These are phyloP conservation scores for Colletotrichum musicola DNA, from an alignment of 2,329 filamentous ascomycete species.

Conservation along the genomic window DNA sequence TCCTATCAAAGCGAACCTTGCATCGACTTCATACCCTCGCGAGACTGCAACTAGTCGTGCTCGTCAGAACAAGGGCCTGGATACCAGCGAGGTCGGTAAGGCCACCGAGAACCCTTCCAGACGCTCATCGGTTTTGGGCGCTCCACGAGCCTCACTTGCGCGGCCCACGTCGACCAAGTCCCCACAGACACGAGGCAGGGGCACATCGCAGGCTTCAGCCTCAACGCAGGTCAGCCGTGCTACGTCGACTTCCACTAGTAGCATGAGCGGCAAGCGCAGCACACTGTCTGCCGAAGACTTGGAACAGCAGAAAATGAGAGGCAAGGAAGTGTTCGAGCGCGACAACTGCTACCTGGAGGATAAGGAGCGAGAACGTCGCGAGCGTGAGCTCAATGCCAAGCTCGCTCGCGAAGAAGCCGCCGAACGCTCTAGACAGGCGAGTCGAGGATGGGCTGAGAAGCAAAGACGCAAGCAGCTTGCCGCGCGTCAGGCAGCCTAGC, in stretches of 20 bases:
- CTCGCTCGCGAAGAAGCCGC: constrained; percentile 70
- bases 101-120: constrained; percentile 27
- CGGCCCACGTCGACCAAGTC: constrained; percentile 27
- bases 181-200: constrained; percentile 33
- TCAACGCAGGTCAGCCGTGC: constrained; percentile 48
- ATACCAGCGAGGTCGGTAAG: constrained; percentile 33
- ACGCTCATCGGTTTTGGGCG: constrained; percentile 38
- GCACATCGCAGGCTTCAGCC: constrained; percentile 2
- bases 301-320: constrained; percentile 64
- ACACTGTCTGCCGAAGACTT: constrained; percentile 64
- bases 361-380: constrained; percentile 65
- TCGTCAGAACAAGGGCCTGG: constrained; percentile 60
- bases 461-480: constrained; percentile 57
- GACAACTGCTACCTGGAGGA: constrained; percentile 63
- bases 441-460: constrained; percentile 73
- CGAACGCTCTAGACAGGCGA: constrained; percentile 69
- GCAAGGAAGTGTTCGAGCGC: constrained; percentile 65
- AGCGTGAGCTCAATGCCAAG: constrained; percentile 67
- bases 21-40: constrained; percentile 60
- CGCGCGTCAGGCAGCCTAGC: constrained; percentile 12
- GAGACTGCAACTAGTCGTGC: constrained; percentile 70
- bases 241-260: constrained; percentile 61
- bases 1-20: constrained; percentile 62
- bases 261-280: constrained; percentile 59
- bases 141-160: constrained; percentile 14